Evolutionary conservation across 371 early-diverging fungal species (phyloP).

Genomic region (Mortierella sp.): DNA sequence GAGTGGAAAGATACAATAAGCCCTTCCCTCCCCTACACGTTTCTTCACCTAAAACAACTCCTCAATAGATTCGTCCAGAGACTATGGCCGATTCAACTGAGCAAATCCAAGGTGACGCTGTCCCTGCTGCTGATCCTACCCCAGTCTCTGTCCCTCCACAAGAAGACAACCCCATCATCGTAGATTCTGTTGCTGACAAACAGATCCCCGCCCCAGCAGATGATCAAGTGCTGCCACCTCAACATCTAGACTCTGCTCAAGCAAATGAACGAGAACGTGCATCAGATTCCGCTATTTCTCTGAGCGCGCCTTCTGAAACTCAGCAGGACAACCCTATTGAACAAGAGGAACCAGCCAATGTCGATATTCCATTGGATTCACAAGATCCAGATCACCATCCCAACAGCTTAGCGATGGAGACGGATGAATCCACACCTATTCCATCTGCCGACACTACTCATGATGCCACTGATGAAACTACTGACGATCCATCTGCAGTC

Average conservation of each 20-base stretch:
- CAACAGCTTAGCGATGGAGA: constrained; percentile 20
- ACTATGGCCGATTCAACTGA: constrained; percentile 35
- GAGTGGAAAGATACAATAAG: not conserved
- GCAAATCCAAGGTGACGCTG: constrained; percentile 9
- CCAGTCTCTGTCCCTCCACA: constrained; percentile 4
- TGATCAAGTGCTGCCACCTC: constrained; percentile 4
- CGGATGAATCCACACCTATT: constrained; percentile 8
- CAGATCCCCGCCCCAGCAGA: constrained; percentile 4
- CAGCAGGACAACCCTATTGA: constrained; percentile 1
- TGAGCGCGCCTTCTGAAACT: not conserved
- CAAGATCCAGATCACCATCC: constrained; percentile 8
- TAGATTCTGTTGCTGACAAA: constrained; percentile 5
- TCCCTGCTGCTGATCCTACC: constrained; percentile 3
- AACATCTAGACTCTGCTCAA: not conserved
- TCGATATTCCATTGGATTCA: not conserved
- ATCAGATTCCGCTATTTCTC: constrained; percentile 23
- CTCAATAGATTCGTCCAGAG: not conserved
- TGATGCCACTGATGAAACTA: constrained; percentile 1
- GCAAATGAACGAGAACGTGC: constrained; percentile 16
- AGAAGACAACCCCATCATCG: constrained; percentile 6
- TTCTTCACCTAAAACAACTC: not conserved
- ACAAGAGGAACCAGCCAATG: constrained; percentile 1
- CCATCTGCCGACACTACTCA: not conserved
- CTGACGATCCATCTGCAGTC: not conserved
- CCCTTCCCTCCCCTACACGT: not conserved